phyloP scores from a whole-genome alignment of 805 yeast species.

The Suhomyces faveliae region DNA sequence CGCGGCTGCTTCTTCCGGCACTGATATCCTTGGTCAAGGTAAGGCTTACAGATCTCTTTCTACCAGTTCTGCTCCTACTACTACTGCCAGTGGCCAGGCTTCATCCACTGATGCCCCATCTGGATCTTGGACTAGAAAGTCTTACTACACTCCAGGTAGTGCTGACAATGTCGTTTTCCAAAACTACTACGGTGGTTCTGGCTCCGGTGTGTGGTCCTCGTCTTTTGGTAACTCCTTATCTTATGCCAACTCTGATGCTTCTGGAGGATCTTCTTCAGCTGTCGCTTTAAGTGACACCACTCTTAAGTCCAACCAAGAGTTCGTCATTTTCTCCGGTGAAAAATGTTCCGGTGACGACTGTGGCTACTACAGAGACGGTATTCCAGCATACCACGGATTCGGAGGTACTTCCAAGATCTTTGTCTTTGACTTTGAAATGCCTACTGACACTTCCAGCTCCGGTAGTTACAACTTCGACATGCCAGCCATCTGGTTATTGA shows the following conservation, averaged over 20 bases:
- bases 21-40: slow-evolving; percentile 10
- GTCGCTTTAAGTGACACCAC: slow-evolving; percentile 67
- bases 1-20: slow-evolving; percentile 13
- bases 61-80: slow-evolving; percentile 12
- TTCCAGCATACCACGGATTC: slow-evolving; percentile 94
- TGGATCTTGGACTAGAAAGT: slow-evolving; percentile 69
- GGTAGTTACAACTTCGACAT: slow-evolving; percentile 71
- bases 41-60: slow-evolving; percentile 12
- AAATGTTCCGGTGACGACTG: slow-evolving; percentile 29
- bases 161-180: slow-evolving; percentile 74
- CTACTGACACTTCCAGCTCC: slow-evolving; percentile 54
- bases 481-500: slow-evolving; percentile 98
- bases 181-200: slow-evolving; percentile 86
- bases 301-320: slow-evolving; percentile 73
- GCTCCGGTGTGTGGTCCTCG: slow-evolving; percentile 85
- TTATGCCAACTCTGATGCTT: slow-evolving; percentile 75
- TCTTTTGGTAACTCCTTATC: slow-evolving; percentile 92
- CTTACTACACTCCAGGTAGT: slow-evolving; percentile 68
- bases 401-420: slow-evolving; percentile 82
- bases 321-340: slow-evolving; percentile 74
- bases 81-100: slow-evolving; percentile 10
- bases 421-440: slow-evolving; percentile 94
- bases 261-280: slow-evolving; percentile 66
- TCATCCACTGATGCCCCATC: slow-evolving; percentile 25
- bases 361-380: slow-evolving; percentile 28